Percentiles rank a stretch among this genome's conserved stretches.
These are phyloP conservation scores for Venturia pyrina DNA, from an alignment of 2,329 filamentous ascomycete species.

Conservation along the genomic window DNA sequence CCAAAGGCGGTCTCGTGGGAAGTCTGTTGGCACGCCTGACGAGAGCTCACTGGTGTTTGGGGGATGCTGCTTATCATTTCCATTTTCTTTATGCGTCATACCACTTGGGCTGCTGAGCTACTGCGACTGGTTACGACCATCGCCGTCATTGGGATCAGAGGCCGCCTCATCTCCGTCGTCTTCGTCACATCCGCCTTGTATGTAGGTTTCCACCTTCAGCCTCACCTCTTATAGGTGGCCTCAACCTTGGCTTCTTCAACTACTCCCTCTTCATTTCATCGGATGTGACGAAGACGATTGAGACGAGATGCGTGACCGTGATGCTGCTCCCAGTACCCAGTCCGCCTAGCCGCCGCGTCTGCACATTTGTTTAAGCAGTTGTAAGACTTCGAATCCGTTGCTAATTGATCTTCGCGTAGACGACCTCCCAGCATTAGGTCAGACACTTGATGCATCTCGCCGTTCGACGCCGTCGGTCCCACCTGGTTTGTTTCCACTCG, in stretches of 20 bases:
- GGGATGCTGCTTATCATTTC: background rate
- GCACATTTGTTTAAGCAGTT: background rate
- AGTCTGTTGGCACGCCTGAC: background rate
- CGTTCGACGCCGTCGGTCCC: conserved; percentile 10
- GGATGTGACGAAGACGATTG: conserved; percentile 30
- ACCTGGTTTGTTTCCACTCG: conserved; percentile 9
- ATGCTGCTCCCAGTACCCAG: background rate
- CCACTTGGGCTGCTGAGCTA: background rate
- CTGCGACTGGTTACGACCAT: conserved; percentile 2
- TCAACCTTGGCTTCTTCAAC: conserved; percentile 12
- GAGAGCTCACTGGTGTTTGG: background rate
- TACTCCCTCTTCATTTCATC: conserved; percentile 18
- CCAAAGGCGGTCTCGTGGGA: background rate
- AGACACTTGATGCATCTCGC: conserved; percentile 5
- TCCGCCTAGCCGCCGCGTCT: background rate
- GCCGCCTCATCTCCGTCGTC: conserved; percentile 31
- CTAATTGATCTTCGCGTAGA: conserved; percentile 3
- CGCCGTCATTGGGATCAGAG: conserved; percentile 20
- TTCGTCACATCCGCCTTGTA: conserved; percentile 33
- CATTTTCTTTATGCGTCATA: conserved; percentile 4
- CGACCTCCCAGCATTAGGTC: conserved; percentile 8
- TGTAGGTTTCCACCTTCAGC: conserved; percentile 31
- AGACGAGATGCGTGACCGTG: background rate
- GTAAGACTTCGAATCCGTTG: background rate
- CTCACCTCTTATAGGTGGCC: conserved; percentile 18